Conservation (phyloP, 2,329 filamentous ascomycete genomes). For the Stromatinia cepivora region DNA sequence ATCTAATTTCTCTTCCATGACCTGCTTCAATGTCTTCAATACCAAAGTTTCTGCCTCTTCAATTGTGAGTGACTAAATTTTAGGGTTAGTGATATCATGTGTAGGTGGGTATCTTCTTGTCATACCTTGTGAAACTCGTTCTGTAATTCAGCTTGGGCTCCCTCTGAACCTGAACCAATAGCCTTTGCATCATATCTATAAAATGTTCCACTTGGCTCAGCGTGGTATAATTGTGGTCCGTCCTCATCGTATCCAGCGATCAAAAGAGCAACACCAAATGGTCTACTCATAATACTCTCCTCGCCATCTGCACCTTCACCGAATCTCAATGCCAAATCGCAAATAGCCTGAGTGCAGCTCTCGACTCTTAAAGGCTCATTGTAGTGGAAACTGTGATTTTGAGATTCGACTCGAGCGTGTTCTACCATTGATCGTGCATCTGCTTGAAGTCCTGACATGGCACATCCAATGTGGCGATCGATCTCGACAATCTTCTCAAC, state of each 20-base stretch:
- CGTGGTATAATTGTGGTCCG: constrained; percentile 94
- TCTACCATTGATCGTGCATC: constrained; percentile 98
- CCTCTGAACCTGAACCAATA: constrained; percentile 95
- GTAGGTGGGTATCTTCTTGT: background rate
- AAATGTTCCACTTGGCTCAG: constrained; percentile 96
- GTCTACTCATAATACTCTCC: constrained; percentile 97
- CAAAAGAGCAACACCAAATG: constrained; percentile 93
- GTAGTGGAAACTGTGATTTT: constrained; percentile 98
- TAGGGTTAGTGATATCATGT: constrained; percentile 8
- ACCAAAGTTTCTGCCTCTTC: constrained; percentile 91
- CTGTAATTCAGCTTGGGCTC: constrained; percentile 95
- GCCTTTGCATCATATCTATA: constrained; percentile 99
- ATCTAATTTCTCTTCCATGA: constrained; percentile 99
- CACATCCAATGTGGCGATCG: constrained; percentile 96
- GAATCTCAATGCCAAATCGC: constrained; percentile 92
- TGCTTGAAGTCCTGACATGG: constrained; percentile 97
- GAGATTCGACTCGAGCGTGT: constrained; percentile 95
- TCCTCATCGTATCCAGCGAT: constrained; percentile 98
- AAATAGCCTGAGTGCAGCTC: constrained; percentile 98
- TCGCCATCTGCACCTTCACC: constrained; percentile 96
- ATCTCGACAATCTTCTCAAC: constrained; percentile 99
- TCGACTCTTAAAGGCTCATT: constrained; percentile 92
- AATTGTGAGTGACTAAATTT: constrained; percentile 76
- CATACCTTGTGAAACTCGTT: constrained; percentile 92
- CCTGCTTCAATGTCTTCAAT: constrained; percentile 97